Evolutionary conservation across 345 rosid genomes (phyloP).

Genomic region (Populus deltoides): DNA sequence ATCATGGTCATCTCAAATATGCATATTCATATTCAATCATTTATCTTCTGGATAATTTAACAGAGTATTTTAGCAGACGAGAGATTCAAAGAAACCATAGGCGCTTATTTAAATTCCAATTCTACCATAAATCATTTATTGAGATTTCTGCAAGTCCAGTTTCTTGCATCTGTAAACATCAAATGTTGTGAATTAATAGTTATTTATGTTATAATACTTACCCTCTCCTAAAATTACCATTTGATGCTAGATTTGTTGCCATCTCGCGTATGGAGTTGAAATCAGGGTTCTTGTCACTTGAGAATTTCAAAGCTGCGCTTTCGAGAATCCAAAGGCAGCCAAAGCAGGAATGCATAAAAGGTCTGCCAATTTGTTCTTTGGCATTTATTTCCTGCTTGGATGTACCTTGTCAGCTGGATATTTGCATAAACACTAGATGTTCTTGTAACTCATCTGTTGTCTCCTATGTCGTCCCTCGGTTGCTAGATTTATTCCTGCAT

Average conservation of each 20-base stretch:
- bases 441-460: neutral
- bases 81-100: constrained; percentile 62
- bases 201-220: constrained; percentile 5
- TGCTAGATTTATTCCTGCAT: neutral
- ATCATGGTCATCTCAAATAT: neutral
- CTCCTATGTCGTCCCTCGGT: neutral
- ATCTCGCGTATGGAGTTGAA: constrained; percentile 64
- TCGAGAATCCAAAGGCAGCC: constrained; percentile 65
- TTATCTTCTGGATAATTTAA: constrained; percentile 34
- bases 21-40: neutral
- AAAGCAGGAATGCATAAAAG: constrained; percentile 75
- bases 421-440: neutral
- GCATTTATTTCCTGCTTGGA: neutral
- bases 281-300: constrained; percentile 63
- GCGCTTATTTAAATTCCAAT: constrained; percentile 39
- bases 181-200: constrained; percentile 15
- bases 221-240: neutral
- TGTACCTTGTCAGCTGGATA: neutral
- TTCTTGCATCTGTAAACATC: constrained; percentile 4
- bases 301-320: constrained; percentile 73
- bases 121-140: constrained; percentile 57
- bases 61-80: constrained; percentile 64
- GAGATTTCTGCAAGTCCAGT: constrained; percentile 69
- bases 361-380: constrained; percentile 26
- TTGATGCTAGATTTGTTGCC: constrained; percentile 60